phyloP scores from a whole-genome alignment of 345 rosid genomes.

The Syzygium jambos region DNA sequence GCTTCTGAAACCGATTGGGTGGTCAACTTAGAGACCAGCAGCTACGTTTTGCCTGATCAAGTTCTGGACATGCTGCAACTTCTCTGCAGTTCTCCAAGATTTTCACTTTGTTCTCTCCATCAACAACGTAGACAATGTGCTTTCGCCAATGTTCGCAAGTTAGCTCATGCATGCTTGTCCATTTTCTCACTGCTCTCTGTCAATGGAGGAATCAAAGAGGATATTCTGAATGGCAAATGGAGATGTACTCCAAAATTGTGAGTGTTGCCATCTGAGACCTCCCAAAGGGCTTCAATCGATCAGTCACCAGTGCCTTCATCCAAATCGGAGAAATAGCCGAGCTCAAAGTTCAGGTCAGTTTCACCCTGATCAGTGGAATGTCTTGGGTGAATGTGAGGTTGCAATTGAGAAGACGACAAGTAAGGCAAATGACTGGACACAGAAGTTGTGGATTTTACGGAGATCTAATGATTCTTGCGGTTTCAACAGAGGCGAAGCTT shows the following conservation, averaged over 20 bases:
- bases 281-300: neutral
- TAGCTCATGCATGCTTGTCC: neutral
- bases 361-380: neutral
- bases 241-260: neutral
- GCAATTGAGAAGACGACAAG: neutral
- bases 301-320: neutral
- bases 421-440: neutral
- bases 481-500: slow-evolving; percentile 21
- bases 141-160: neutral
- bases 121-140: rapidly evolving
- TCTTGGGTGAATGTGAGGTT: neutral
- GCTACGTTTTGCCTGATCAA: neutral
- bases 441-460: neutral
- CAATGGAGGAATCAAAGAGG: neutral
- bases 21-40: neutral
- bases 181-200: neutral
- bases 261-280: neutral
- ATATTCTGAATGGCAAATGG: neutral
- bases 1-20: neutral
- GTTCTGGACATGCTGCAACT: neutral
- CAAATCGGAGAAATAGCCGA: neutral
- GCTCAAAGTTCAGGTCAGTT: neutral
- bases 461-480: slow-evolving; percentile 15
- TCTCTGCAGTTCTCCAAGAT: neutral
- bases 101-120: neutral